Conservation (phyloP, 73 alveolate genomes). For the Tetrahymena thermophila region DNA sequence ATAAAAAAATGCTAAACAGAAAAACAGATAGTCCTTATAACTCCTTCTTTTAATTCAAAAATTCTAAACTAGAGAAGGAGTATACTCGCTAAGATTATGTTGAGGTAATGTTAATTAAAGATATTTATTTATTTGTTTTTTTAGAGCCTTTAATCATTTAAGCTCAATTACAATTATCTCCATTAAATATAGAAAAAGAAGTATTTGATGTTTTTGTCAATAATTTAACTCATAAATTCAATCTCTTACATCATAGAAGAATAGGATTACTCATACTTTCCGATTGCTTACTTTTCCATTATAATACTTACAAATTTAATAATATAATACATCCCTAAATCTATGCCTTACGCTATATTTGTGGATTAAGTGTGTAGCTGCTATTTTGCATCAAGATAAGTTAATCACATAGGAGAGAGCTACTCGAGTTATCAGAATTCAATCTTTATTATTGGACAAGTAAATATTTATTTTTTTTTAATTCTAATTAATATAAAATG, state of each 20-base stretch:
- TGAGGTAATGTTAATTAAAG: background rate
- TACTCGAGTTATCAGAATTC: background rate
- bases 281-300: background rate
- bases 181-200: background rate
- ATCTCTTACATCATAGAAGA: background rate
- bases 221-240: background rate
- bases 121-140: too few relatives aligned
- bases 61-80: background rate
- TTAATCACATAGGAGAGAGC: background rate
- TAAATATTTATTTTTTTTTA: background rate
- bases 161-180: background rate
- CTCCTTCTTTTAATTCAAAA: background rate
- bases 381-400: background rate
- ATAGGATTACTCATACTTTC: background rate
- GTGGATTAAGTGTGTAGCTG: background rate
- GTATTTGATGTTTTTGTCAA: background rate
- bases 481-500: background rate
- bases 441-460: background rate
- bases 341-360: background rate
- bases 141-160: too few relatives aligned
- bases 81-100: background rate
- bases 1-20: background rate
- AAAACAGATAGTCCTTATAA: background rate
- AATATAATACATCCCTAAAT: background rate
- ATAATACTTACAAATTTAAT: background rate